phyloP scores from a whole-genome alignment of 108 stramenopile species.

The Nitzschia inconspicua region DNA sequence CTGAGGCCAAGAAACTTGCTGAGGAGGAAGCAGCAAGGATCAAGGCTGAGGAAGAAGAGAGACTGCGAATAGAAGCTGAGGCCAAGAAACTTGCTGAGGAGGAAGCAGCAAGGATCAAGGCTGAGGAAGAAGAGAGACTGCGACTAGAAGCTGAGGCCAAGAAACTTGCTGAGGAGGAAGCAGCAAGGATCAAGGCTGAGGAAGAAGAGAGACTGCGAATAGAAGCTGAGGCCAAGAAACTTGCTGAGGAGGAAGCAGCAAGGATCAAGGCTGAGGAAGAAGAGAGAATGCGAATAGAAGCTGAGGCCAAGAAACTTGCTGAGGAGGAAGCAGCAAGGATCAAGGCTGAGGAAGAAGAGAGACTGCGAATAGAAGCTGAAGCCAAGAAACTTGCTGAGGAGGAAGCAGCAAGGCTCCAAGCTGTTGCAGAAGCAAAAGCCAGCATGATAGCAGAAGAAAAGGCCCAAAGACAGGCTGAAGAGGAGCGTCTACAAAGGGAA shows the following conservation, averaged over 20 bases:
- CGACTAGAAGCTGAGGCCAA: constrained; percentile 1
- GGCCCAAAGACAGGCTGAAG: neutral
- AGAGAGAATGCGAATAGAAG: too few species aligned
- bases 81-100: too few species aligned
- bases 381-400: neutral
- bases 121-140: too few species aligned
- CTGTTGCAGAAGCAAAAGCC: neutral
- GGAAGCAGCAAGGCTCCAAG: neutral
- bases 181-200: too few species aligned
- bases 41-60: neutral
- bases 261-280: too few species aligned
- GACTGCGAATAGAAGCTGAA: too few species aligned
- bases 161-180: too few species aligned
- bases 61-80: neutral
- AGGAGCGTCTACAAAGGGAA: neutral
- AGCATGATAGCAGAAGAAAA: neutral
- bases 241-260: too few species aligned
- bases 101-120: too few species aligned
- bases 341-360: neutral
- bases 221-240: neutral
- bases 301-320: neutral
- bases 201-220: too few species aligned
- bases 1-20: neutral
- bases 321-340: neutral
- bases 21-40: neutral